phyloP scores from a whole-genome alignment of 441 rosid genomes.

The Capsella rubella region DNA sequence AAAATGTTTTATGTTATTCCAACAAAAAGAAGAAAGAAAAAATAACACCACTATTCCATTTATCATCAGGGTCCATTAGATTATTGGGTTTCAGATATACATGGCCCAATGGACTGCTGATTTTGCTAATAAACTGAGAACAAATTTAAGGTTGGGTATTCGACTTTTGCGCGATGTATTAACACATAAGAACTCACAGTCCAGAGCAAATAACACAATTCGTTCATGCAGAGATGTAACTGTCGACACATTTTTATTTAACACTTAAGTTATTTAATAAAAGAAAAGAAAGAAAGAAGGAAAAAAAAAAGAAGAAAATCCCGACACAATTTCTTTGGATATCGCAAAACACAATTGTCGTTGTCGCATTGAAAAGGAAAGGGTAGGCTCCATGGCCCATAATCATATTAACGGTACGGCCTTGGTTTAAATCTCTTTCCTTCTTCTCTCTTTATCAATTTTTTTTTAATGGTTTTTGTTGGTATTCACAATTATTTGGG shows the following conservation, averaged over 20 bases:
- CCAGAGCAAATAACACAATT: neutral
- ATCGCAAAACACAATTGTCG: slow-evolving; percentile 26
- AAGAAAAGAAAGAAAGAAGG: neutral
- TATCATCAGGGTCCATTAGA: neutral
- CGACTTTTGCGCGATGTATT: neutral
- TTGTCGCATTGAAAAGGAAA: slow-evolving; percentile 42
- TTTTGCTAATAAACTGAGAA: neutral
- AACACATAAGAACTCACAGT: neutral
- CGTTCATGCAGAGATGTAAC: too few species aligned
- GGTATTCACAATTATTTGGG: slow-evolving; percentile 3
- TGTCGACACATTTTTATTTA: too few species aligned
- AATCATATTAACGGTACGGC: slow-evolving; percentile 46
- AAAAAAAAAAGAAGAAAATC: slow-evolving; percentile 1
- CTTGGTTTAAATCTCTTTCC: slow-evolving; percentile 28
- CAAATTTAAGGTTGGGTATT: neutral
- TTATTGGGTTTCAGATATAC: neutral
- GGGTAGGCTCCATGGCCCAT: slow-evolving; percentile 50
- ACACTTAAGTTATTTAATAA: too few species aligned
- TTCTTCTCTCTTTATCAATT: slow-evolving; percentile 28
- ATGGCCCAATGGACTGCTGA: neutral
- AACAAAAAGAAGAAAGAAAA: neutral
- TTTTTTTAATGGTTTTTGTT: slow-evolving; percentile 4
- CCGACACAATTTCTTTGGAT: slow-evolving; percentile 44
- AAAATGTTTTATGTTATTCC: too few species aligned
- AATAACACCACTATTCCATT: neutral